Conservation (phyloP, 257 asterid species). For the Scutellaria barbata region DNA sequence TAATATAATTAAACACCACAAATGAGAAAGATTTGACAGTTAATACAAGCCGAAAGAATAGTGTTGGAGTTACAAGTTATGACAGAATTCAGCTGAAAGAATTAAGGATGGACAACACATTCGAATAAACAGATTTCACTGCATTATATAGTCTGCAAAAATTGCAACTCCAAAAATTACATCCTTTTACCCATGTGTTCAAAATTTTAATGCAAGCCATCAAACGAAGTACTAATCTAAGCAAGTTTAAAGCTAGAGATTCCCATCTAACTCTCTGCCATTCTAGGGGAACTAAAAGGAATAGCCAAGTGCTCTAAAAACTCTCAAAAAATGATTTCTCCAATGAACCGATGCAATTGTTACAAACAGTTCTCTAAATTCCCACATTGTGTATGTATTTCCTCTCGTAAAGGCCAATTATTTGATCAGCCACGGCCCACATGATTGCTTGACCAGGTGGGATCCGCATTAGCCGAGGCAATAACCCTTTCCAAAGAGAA, state of each 20-base stretch:
- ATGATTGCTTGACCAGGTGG: constrained; percentile 98
- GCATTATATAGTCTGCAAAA: neutral
- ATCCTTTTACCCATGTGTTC: neutral
- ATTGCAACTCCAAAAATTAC: neutral
- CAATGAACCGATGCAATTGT: constrained; percentile 1
- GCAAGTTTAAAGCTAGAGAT: constrained; percentile 19
- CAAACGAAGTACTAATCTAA: constrained; percentile 19
- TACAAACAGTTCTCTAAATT: constrained; percentile 31
- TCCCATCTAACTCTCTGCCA: constrained; percentile 20
- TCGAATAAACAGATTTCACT: constrained; percentile 1
- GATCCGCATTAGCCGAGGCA: constrained; percentile 96
- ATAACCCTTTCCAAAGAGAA: constrained; percentile 83
- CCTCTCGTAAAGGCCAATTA: constrained; percentile 83
- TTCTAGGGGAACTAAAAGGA: neutral
- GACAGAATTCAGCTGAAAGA: neutral
- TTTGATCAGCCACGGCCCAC: constrained; percentile 98
- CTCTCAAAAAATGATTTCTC: neutral
- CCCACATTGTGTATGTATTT: constrained; percentile 49
- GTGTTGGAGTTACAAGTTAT: too few relatives aligned
- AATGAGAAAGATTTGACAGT: too few relatives aligned
- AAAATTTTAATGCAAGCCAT: constrained; percentile 6
- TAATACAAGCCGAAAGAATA: too few relatives aligned
- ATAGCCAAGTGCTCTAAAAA: neutral
- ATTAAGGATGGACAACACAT: constrained; percentile 11
- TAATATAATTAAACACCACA: too few relatives aligned